Base-by-base conservation (phyloP, 1,284 basidiomycete species). In the Lignosus rhinocerotis region DNA sequence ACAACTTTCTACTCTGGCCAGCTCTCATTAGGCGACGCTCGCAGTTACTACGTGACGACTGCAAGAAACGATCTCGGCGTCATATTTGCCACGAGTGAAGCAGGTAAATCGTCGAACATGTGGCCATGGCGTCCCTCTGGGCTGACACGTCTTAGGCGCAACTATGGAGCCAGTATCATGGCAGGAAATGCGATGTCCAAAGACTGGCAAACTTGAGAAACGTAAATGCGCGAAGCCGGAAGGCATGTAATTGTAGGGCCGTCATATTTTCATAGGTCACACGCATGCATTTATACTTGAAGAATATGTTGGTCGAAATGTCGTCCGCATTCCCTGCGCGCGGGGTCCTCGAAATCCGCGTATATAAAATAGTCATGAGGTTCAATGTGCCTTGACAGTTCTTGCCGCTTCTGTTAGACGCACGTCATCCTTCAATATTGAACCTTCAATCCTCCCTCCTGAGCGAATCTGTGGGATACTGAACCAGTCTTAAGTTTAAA, bases 31-130 rank as follows among this genome's bases (percentile, higher is more conserved):
- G 93, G 94, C n/a, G 94, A 96, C 75, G 89, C 93, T 21, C 83
- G 93, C 53, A 94, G 90, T 67, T 98, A 98, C 76, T 97, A 95
- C 76, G 83, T 98, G 36, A 94, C 94, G 0, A 99, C 97, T 5
- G 95, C 94, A 6, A 82, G 92, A 43, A 98, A 98, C 73, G 90
- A 96, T 66, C 84, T 98, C 3, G 96, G 97, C 2, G 94, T 96
- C 12, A 87, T 94, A 52, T 93, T 92, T 71, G 93, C 92, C 10
- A 90, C 88, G 5, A 92, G 90, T 71, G 88, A 92, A 73, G 85
- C 88, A 57, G 90, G 90, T 86, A 66, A 71, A 75, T 72, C 11
- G 53, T 39, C 42, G 10, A 14, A 31, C 25, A 12, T 39, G 45
- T 2, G 16, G 34, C 49, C 5, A 38, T 32, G 32, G 51, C n/a